Conservation (phyloP, 306 rosid genomes). For the Fagus sylvatica region DNA sequence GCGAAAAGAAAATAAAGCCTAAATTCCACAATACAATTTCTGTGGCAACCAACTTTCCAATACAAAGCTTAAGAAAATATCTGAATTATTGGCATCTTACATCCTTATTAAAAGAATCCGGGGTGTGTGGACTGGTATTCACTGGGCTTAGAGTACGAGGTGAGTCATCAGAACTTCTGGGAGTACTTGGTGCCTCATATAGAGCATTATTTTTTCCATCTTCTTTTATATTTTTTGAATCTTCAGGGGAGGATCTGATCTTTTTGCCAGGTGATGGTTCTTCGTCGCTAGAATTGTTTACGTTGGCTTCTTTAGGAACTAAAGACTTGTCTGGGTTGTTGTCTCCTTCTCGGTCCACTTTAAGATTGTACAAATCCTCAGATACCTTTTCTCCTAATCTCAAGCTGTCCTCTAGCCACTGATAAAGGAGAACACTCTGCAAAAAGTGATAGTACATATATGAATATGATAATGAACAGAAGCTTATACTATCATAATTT, state of each 20-base stretch:
- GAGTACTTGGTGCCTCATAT: slow-evolving; percentile 18
- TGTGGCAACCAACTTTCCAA: background rate
- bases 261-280: slow-evolving; percentile 45
- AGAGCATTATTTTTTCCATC: slow-evolving; percentile 32
- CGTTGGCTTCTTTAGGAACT: slow-evolving; percentile 21
- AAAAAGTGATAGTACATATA: slow-evolving; percentile 14
- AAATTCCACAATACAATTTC: background rate
- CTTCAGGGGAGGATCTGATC: slow-evolving; percentile 42
- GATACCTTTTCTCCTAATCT: slow-evolving; percentile 66
- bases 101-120: slow-evolving; percentile 40
- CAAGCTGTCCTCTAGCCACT: slow-evolving; percentile 88
- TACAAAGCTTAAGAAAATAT: slow-evolving; percentile 10
- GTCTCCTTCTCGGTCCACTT: slow-evolving; percentile 40
- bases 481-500: background rate
- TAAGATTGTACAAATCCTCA: slow-evolving; percentile 59
- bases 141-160: slow-evolving; percentile 18
- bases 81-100: slow-evolving; percentile 35
- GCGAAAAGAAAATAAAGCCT: slow-evolving; percentile 3
- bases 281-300: slow-evolving; percentile 30
- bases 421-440: slow-evolving; percentile 65
- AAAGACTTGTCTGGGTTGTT: slow-evolving; percentile 27
- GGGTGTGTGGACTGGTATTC: slow-evolving; percentile 27
- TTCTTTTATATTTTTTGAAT: slow-evolving; percentile 20
- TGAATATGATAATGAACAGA: slow-evolving; percentile 9
- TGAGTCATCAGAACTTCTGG: slow-evolving; percentile 32